Percentiles rank a stretch among this genome's conserved stretches.
Conservation (phyloP, 192 early-diverging fungal genomes). For the Coemansia sp. region DNA sequence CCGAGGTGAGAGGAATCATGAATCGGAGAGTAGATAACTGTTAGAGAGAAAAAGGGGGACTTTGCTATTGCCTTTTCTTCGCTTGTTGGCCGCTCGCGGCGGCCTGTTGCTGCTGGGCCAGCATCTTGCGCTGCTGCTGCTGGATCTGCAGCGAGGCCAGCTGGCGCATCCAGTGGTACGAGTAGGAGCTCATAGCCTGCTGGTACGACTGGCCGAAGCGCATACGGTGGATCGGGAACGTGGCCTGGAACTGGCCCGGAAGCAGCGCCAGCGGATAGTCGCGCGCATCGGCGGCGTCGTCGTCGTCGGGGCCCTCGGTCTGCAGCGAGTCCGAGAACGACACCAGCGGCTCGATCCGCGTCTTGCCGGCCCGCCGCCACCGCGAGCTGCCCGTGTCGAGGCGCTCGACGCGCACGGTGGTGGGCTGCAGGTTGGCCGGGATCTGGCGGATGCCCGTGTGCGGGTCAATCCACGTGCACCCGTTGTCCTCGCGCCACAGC, state of each 20-base stretch:
- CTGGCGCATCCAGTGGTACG: constrained; percentile 29
- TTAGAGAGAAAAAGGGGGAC: too few species aligned
- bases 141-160: constrained; percentile 11
- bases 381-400: background rate
- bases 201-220: constrained; percentile 32
- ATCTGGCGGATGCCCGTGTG: constrained; percentile 48
- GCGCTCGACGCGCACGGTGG: constrained; percentile 10
- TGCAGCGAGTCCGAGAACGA: constrained; percentile 15
- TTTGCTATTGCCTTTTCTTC: background rate
- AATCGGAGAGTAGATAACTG: too few species aligned
- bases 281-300: constrained; percentile 2
- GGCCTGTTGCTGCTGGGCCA: background rate
- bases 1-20: too few species aligned
- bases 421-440: constrained; percentile 39
- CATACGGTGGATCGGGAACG: constrained; percentile 39
- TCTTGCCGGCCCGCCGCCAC: constrained; percentile 3
- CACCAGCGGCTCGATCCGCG: constrained; percentile 15
- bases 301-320: background rate
- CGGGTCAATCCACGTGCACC: constrained; percentile 45
- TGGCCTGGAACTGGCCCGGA: constrained; percentile 42
- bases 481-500: constrained; percentile 50
- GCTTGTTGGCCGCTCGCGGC: too few species aligned
- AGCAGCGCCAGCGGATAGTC: constrained; percentile 43
- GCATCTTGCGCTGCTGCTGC: constrained; percentile 9
- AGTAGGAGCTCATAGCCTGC: constrained; percentile 31